Evolutionary conservation across 805 yeast species (phyloP), one percentile per base, ranked within the genome.

Genomic region (Cyberlindnera xylosilytica): DNA sequence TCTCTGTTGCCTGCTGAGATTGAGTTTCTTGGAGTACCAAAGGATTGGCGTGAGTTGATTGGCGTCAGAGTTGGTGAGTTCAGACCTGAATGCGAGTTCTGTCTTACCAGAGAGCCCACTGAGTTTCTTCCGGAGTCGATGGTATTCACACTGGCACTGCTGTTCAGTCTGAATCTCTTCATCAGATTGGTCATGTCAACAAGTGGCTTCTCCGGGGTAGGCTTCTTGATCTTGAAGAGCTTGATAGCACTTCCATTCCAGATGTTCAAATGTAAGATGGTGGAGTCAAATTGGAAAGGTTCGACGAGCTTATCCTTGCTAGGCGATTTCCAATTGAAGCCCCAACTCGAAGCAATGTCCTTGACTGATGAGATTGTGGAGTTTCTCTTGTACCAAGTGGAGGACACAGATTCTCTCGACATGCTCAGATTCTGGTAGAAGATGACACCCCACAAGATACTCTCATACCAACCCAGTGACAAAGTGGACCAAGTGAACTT

Each of bases 391-490:
- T 55, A 58, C 61, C 62, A 58, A 3, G 48, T 34, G 11, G 56
- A 44, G 1, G 54, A 42, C 7, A 40, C 34, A 1, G 43, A 38
- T 10, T 51, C 52, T 12, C 23, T 41, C 2, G 48, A 26, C 11
- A 44, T 36, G n/a, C 41, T 44, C 11, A 46, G 41, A 45, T 65
- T 61, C 39, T 54, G 62, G 18, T 59, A 50, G 51, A 70, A 83
- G 0, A 83, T 71, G 24, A 68, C 63, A 2, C 81, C 78, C 81
- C 86, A 83, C 20, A 86, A 53, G 9, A 83, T 65, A 4, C 84
- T 73, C 30, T 74, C 70, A 60, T 86, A 86, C 95, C 95, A 87
- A 0, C 89, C 90, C 19, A 85, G 63, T 0, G 87, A 79, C 19
- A 70, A 56, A 40, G 65, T 65, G 30, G 76, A 73, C 95, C 95